These are phyloP conservation scores for Protomyces gravidus DNA, from an alignment of 1,139 yeast species.

Conservation along the genomic window DNA sequence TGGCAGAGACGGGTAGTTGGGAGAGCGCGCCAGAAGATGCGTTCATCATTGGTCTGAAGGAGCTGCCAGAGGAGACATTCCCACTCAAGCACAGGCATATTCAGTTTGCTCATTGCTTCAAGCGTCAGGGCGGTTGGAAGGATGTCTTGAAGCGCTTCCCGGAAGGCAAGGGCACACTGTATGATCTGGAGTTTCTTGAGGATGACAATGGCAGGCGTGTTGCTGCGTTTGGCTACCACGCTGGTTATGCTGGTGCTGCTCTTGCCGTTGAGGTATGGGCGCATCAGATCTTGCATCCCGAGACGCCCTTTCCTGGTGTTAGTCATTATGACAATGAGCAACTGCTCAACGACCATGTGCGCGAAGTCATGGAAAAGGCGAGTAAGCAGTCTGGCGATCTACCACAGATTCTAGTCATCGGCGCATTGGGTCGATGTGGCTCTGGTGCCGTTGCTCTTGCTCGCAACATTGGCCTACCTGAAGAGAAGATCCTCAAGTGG, in stretches of 20 bases:
- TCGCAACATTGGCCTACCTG: slow-evolving; percentile 82
- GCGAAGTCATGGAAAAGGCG: slow-evolving; percentile 57
- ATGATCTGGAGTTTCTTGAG: slow-evolving; percentile 90
- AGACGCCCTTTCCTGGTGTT: slow-evolving; percentile 61
- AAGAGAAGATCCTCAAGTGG: slow-evolving; percentile 79
- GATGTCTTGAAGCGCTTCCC: slow-evolving; percentile 85
- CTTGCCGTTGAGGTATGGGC: slow-evolving; percentile 93
- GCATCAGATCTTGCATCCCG: slow-evolving; percentile 72
- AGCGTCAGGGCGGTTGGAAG: slow-evolving; percentile 96
- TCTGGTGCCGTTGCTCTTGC: slow-evolving; percentile 91
- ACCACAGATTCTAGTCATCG: slow-evolving; percentile 59
- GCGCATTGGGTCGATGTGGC: slow-evolving; percentile 98
- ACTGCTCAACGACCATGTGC: slow-evolving; percentile 66
- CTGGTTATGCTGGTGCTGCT: slow-evolving; percentile 99
- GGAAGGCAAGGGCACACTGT: slow-evolving; percentile 80
- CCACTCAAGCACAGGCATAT: slow-evolving; percentile 94
- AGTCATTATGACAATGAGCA: slow-evolving; percentile 77
- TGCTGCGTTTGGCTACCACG: slow-evolving; percentile 97
- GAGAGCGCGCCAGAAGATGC: slow-evolving; percentile 81
- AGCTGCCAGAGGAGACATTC: slow-evolving; percentile 89
- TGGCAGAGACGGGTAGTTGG: slow-evolving; percentile 95
- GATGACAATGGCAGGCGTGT: slow-evolving; percentile 96
- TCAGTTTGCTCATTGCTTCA: slow-evolving; percentile 98
- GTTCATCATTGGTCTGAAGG: slow-evolving; percentile 87
- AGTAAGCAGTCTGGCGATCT: slow-evolving; percentile 38